These are phyloP conservation scores for Ochromonas danica DNA, from an alignment of 108 stramenopile genomes.

Conservation along the genomic window DNA sequence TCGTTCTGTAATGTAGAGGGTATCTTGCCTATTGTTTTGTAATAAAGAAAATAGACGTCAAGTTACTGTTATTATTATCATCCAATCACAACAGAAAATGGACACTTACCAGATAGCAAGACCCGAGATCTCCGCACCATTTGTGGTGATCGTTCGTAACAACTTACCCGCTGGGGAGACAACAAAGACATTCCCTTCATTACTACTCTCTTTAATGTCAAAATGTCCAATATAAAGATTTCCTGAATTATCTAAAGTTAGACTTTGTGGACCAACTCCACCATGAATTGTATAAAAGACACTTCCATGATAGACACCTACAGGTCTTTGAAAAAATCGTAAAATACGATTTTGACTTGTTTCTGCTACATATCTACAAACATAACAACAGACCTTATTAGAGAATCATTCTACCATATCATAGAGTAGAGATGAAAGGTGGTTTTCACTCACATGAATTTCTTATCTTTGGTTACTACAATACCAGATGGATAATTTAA, in stretches of 20 bases:
- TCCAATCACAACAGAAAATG: background rate
- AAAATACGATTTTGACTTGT: background rate
- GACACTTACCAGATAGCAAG: constrained; percentile 25
- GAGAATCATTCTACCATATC: background rate
- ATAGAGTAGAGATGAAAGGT: background rate
- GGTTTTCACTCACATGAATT: constrained; percentile 29
- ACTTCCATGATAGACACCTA: constrained; percentile 35
- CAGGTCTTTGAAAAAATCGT: constrained; percentile 27
- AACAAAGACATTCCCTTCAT: constrained; percentile 23
- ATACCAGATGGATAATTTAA: constrained; percentile 27
- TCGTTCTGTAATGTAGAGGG: constrained; percentile 11
- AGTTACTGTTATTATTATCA: background rate
- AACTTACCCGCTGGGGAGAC: constrained; percentile 11
- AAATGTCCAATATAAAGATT: constrained; percentile 25
- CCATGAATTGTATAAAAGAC: constrained; percentile 12
- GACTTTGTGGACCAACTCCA: constrained; percentile 28
- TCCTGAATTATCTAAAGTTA: background rate
- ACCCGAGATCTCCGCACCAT: constrained; percentile 21
- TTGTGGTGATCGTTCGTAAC: background rate
- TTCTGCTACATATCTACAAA: constrained; percentile 31
- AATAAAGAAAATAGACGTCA: no score
- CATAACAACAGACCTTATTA: constrained; percentile 2
- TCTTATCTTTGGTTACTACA: background rate
- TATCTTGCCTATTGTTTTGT: background rate
- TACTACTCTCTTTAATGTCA: constrained; percentile 19